Base-by-base conservation (phyloP, 805 yeast species). In the Candida quercuum region DNA sequence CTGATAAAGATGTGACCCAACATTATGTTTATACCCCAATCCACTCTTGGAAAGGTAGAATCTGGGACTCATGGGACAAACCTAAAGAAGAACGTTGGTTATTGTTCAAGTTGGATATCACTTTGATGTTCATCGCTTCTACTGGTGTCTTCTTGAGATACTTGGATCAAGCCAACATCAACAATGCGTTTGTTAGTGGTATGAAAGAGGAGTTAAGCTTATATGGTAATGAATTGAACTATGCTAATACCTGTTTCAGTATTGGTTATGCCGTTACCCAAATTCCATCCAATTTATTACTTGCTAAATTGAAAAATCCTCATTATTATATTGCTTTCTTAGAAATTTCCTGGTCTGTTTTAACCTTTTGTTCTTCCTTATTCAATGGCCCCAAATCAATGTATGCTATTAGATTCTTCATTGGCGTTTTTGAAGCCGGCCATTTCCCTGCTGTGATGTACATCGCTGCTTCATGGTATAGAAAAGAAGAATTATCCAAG, bases 361-460 rank as follows among this genome's bases (percentile, higher is more conserved):
- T 75, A 38, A 77, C 82, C 4, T 56, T 78, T 12, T 60, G 60
- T n/a, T 54, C 64, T n/a, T 71, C 61, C 43, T 61, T 52, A 37
- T 69, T 61, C 35, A 60, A 57, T 11, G 62, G 54, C 21, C 71
- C 66, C 3, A 45, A 53, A 2, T 67, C 67, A 29, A 59, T 79
- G 31, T 67, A 71, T 50, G 81, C 66, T 1, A 47, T 72, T 23
- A 54, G 86, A 25, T 76, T 76, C 47, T 61, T 77, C 31, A 65
- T 78, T 36, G 84, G 82, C n/a, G 62, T 67, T 1, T 71, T 72
- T 47, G 85, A 78, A 54, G 71, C 76, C 3, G 69, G 73, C 9
- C 67, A 59, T 50, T 60, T 69, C 59, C 78, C 81, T 3, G 72
- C 70, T 17, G 59, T 69, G 38, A 72, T 69, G 42, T 72, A 67